phyloP scores from a whole-genome alignment of 495 filamentous ascomycete species.

The Penicillium turbatum region DNA sequence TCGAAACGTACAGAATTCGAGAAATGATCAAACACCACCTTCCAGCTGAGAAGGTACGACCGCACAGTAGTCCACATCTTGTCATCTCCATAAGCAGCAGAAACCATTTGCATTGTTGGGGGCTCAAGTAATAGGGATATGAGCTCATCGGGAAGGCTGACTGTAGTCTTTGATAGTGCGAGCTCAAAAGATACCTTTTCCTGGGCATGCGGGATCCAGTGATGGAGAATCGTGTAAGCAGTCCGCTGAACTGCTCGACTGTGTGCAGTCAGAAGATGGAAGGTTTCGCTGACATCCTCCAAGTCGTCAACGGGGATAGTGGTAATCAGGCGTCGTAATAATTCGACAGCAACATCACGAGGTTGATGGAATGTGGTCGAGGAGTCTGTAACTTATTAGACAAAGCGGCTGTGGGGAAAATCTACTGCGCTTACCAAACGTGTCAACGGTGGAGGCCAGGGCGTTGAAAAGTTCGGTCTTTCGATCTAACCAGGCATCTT shows the following conservation, averaged over 20 bases:
- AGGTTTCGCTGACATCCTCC: slow-evolving; percentile 57
- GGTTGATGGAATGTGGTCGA: slow-evolving; percentile 55
- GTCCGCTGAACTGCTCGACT: slow-evolving; percentile 71
- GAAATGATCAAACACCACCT: slow-evolving; percentile 85
- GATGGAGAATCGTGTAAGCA: slow-evolving; percentile 77
- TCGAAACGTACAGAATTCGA: slow-evolving; percentile 54
- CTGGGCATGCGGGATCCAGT: slow-evolving; percentile 67
- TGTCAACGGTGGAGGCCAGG: slow-evolving; percentile 50
- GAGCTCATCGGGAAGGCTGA: slow-evolving; percentile 64
- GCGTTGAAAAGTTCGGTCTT: slow-evolving; percentile 45
- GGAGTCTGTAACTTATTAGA: slow-evolving; percentile 33
- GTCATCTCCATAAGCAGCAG: slow-evolving; percentile 37
- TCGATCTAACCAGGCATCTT: slow-evolving; percentile 62
- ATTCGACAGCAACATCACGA: slow-evolving; percentile 64
- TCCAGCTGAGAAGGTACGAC: slow-evolving; percentile 88
- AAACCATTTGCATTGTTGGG: slow-evolving; percentile 46
- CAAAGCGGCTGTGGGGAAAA: neutral
- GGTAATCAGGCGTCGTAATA: slow-evolving; percentile 59
- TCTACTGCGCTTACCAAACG: slow-evolving; percentile 35
- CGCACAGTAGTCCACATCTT: slow-evolving; percentile 46
- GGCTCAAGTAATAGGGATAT: slow-evolving; percentile 59
- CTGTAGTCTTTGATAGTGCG: slow-evolving; percentile 66
- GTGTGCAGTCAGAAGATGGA: slow-evolving; percentile 67
- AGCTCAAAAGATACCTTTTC: slow-evolving; percentile 81
- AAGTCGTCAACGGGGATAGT: slow-evolving; percentile 53